phyloP scores from a whole-genome alignment of 495 filamentous ascomycete genomes.

The Xylaria palmicola region DNA sequence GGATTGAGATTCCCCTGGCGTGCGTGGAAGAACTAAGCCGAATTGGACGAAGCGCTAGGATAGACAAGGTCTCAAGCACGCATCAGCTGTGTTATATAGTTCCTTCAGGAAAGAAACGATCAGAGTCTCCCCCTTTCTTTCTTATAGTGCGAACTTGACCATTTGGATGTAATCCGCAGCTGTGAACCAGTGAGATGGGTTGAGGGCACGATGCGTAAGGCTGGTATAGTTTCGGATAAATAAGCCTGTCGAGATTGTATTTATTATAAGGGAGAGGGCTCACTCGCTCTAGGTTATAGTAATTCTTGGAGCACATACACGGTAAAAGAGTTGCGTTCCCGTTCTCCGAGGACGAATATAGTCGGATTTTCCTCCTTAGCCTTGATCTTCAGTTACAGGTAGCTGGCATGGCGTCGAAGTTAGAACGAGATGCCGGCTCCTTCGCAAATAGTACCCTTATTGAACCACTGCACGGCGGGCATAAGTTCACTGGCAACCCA shows the following conservation, averaged over 20 bases:
- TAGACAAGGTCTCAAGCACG: not conserved
- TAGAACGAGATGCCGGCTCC: constrained; percentile 42
- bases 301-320: not conserved
- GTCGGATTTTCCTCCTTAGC: not conserved
- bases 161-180: not conserved
- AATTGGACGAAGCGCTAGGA: not conserved
- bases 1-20: not conserved
- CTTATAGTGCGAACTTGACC: no score
- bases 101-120: not conserved
- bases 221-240: not conserved
- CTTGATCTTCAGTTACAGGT: not conserved
- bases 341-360: not conserved
- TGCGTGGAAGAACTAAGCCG: not conserved
- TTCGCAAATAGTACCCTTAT: constrained; percentile 51
- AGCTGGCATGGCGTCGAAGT: not conserved
- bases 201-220: not conserved
- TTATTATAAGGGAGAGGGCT: not conserved
- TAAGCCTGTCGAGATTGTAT: not conserved
- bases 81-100: not conserved
- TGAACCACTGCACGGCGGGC: constrained; percentile 52
- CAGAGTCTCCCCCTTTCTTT: no score
- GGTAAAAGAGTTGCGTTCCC: not conserved
- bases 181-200: not conserved
- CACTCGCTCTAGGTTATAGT: not conserved
- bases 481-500: constrained; percentile 65